Base-by-base conservation (phyloP, 805 yeast species). In the Candida takata region DNA sequence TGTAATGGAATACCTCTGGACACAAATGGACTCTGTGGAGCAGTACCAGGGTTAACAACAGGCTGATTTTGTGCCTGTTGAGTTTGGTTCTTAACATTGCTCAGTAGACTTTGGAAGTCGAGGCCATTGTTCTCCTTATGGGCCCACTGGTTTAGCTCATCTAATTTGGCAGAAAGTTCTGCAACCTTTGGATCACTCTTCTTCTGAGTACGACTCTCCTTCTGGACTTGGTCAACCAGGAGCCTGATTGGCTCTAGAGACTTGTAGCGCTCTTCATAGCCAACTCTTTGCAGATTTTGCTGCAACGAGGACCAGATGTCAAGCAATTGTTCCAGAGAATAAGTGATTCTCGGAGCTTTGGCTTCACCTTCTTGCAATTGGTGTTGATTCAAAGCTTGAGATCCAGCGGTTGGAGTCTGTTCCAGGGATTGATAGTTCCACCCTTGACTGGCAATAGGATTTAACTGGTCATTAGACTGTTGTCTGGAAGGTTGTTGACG, bases 271-370 rank as follows among this genome's bases (percentile, higher is more conserved):
- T 57, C 65, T 18, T 51, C 51, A 16, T 49, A 46, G 5, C 55
- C 53, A 9, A 43, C 47, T 19, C 41, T 40, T 26, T 61, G 53
- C 24, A 54, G 51, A 29, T 60, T 54, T 23, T 53, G 45, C 7
- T 51, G 48, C 24, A 61, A 51, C 56, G 65, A 58, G 15, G 62
- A 54, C 70, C 79, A 77, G 10, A 76, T 67, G 16, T 66, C 59
- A 40, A 77, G 64, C 44, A 78, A 66, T 45, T 77, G 76, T 20
- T 67, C 65, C 54, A 74, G 59, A 6, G 73, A 48, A 47, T 77
- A 76, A 14, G 14, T 21, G 27, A 11, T 27, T 33, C 16, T 20
- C 10, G 23, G 23, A 10, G 23, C 9, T 7, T 20, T 20, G 23
- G 23, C 7, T 8, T 7, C 10, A 10, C 23, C 23, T 10, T 20